Evolutionary conservation across 257 asterid genomes (phyloP).

Genomic region (Perilla frutescens): DNA sequence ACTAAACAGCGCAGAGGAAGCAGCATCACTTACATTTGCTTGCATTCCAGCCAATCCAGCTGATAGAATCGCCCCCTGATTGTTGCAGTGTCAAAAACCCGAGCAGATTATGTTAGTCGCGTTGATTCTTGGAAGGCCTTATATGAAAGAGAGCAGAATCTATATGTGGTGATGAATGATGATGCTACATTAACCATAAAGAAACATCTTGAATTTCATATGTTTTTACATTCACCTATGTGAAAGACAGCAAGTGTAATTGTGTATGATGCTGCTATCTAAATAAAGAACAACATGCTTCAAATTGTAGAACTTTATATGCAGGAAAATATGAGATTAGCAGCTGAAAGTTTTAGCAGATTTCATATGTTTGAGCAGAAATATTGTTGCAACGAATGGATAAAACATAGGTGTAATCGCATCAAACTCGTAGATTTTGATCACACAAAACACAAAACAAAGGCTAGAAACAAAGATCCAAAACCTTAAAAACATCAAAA

Average conservation of each 20-base stretch:
- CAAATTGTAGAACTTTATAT: not conserved
- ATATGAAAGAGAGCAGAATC: not conserved
- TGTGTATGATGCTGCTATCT: not conserved
- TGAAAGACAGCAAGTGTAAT: not conserved
- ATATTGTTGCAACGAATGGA: not conserved
- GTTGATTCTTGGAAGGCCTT: not conserved
- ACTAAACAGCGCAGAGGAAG: not conserved
- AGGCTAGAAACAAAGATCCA: not conserved
- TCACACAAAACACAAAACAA: not conserved
- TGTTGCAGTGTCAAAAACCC: slow-evolving; percentile 7
- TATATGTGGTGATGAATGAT: not conserved
- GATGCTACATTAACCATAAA: not conserved
- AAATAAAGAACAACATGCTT: not conserved
- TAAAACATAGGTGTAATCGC: not conserved
- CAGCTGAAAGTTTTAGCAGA: not conserved
- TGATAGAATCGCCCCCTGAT: slow-evolving; percentile 88
- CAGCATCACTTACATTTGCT: slow-evolving; percentile 52
- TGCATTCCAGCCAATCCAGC: slow-evolving; percentile 89
- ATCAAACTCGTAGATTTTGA: not conserved
- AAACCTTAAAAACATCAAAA: not conserved
- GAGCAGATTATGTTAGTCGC: slow-evolving; percentile 1
- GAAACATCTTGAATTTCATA: not conserved
- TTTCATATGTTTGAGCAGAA: not conserved
- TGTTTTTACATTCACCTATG: slow-evolving; percentile 1
- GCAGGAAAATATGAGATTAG: not conserved